These are phyloP conservation scores for Oryza officinalis DNA, from an alignment of 176 grass and related monocot species.

Conservation along the genomic window DNA sequence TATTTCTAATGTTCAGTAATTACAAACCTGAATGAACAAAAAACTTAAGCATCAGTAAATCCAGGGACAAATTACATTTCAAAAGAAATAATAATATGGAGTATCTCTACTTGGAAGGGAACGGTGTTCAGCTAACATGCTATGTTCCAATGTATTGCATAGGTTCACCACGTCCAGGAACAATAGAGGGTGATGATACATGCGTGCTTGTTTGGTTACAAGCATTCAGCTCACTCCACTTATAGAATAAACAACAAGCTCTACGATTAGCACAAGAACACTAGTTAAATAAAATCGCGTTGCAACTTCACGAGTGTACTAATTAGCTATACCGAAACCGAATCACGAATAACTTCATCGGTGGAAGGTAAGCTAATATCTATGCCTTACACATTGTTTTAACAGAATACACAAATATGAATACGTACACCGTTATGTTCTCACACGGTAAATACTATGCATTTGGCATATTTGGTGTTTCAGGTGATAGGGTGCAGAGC, in stretches of 20 bases:
- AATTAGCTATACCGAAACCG: too few relatives aligned
- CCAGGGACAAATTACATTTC: background rate
- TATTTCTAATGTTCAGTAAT: background rate
- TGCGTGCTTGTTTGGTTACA: background rate
- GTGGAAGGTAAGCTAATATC: too few relatives aligned
- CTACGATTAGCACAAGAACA: too few relatives aligned
- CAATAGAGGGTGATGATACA: background rate
- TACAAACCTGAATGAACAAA: constrained; percentile 23
- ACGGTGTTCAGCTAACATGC: background rate
- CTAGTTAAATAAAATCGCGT: too few relatives aligned
- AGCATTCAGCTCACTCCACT: background rate
- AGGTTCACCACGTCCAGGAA: background rate
- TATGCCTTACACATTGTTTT: too few relatives aligned
- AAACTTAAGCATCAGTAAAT: constrained; percentile 17
- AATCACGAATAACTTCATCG: too few relatives aligned
- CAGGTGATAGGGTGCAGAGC: too few relatives aligned
- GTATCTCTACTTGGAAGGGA: background rate
- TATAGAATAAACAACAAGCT: background rate
- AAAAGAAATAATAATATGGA: background rate
- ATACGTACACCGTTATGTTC: too few relatives aligned
- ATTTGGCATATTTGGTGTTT: too few relatives aligned
- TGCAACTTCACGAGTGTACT: too few relatives aligned
- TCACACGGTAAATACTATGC: too few relatives aligned
- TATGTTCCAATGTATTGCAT: background rate
- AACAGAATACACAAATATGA: too few relatives aligned